A percentile compares a stretch with the other conserved stretches of the same genome.
Evolutionary conservation across 2,329 filamentous ascomycete genomes (phyloP).

Genomic region (Chalaropsis ovoidea): DNA sequence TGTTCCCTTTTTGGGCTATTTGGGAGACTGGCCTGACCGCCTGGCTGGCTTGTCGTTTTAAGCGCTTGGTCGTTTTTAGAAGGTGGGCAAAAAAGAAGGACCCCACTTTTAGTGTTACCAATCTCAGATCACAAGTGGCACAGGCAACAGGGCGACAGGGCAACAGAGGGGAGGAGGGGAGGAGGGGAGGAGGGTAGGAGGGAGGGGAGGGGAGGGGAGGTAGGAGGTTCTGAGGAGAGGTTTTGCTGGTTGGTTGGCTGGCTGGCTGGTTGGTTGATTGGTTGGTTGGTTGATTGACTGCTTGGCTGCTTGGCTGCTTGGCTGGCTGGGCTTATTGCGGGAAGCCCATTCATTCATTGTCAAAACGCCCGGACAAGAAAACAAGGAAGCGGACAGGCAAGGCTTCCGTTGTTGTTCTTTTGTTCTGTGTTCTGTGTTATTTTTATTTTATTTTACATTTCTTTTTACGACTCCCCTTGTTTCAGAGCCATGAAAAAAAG

Average conservation of each 20-base stretch:
- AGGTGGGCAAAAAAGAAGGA: background rate
- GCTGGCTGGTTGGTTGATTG: too few species aligned
- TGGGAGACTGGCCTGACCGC: background rate
- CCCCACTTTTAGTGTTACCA: slow-evolving; percentile 12
- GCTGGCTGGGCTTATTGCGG: too few species aligned
- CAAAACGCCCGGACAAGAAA: background rate
- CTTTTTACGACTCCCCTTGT: slow-evolving; percentile 2
- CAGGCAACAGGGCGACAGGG: background rate
- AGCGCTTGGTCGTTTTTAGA: slow-evolving; percentile 3
- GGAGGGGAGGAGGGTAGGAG: background rate
- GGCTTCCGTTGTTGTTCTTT: background rate
- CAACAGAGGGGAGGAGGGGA: background rate
- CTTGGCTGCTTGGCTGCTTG: too few species aligned
- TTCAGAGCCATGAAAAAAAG: background rate
- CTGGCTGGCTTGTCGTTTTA: background rate
- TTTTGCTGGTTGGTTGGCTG: too few species aligned
- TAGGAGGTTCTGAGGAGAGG: too few species aligned
- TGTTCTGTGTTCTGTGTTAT: too few species aligned
- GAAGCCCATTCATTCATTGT: too few species aligned
- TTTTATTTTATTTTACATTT: background rate
- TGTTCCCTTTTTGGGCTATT: background rate
- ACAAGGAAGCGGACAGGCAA: background rate
- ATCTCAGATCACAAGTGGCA: slow-evolving; percentile 5
- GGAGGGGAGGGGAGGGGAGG: background rate
- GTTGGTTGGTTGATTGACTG: too few species aligned